Evolutionary conservation across 2,329 filamentous ascomycete species (phyloP), one percentile per base, ranked within the genome.

Genomic region (Coleophoma crateriformis): DNA sequence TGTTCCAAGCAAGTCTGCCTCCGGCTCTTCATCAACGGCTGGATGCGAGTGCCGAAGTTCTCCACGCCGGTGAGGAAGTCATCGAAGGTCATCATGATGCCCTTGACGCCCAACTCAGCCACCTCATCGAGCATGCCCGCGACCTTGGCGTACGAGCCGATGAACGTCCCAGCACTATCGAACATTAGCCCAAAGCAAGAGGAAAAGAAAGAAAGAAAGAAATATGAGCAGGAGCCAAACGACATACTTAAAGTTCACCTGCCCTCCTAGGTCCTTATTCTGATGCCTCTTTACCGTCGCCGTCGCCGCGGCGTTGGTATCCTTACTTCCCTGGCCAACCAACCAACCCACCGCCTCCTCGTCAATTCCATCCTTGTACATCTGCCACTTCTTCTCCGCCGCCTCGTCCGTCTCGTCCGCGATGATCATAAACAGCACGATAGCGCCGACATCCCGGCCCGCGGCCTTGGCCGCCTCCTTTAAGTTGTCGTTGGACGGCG

Each of bases 71-170:
- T 38, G 32, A 62, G 33, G 47, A 60, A 64, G 19, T 64, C 61
- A 43, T 61, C 61, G 35, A 63, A 62, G 7, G 53, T 54, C 27
- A 63, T 46, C 61, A 61, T 63, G 35, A 64, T 60, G 8, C 59
- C 60, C 53, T 62, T 61, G 15, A 58, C 61, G 4, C 58, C 58
- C 8, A 62, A 56, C 10, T 48, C 46, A 10, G 61, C 59, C 14
- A 54, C 54, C 50, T 64, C 57, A 34, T 64, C 61, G 6, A 64
- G 51, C 59, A 64, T 58, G 13, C 42, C 22, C 11, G 61, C 59
- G 11, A 64, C 48, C 19, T 45, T 59, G 43, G 54, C 55, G 42
- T 60, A 59, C 3, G 53, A 57, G 15, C 57, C 58, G 7, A 60
- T 50, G 1, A 62, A 50, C 4, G 61, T 62, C 11, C 60, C 60